Percentiles rank a stretch among this genome's conserved stretches.
Conservation (phyloP, 805 yeast species). For the Hanseniaspora guilliermondii region DNA sequence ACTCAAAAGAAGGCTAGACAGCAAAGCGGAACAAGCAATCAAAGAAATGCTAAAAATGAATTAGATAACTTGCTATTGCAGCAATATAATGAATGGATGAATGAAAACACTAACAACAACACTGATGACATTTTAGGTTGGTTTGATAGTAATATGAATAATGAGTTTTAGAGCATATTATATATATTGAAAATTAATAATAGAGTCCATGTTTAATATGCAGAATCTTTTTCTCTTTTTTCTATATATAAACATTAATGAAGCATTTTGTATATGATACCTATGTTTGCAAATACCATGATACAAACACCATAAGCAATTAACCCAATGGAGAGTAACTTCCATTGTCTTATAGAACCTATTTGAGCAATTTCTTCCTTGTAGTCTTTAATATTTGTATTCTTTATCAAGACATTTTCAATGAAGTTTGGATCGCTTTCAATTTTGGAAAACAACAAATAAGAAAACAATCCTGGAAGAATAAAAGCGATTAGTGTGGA, state of each 20-base stretch:
- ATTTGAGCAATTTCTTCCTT: not conserved
- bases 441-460: conserved; percentile 19
- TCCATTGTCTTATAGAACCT: conserved; percentile 5
- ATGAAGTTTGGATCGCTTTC: conserved; percentile 30
- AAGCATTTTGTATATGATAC: conserved; percentile 5
- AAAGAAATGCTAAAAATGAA: conserved; percentile 16
- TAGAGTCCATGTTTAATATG: too few relatives aligned
- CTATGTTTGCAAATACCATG: conserved; percentile 5
- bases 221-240: too few relatives aligned
- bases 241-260: not conserved
- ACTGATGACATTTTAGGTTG: conserved; percentile 82
- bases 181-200: not conserved
- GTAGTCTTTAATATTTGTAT: not conserved
- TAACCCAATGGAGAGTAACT: not conserved
- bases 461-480: conserved; percentile 68
- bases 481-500: conserved; percentile 69
- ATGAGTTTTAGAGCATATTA: conserved; percentile 35
- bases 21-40: conserved; percentile 3
- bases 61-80: conserved; percentile 60
- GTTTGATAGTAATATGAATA: conserved; percentile 74
- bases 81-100: conserved; percentile 77
- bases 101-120: conserved; percentile 36
- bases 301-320: not conserved
- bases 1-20: not conserved
- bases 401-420: not conserved